A percentile compares a stretch with the other conserved stretches of the same genome.
phyloP scores from a whole-genome alignment of 495 filamentous ascomycete genomes.

The Evansstolkia leycettana region DNA sequence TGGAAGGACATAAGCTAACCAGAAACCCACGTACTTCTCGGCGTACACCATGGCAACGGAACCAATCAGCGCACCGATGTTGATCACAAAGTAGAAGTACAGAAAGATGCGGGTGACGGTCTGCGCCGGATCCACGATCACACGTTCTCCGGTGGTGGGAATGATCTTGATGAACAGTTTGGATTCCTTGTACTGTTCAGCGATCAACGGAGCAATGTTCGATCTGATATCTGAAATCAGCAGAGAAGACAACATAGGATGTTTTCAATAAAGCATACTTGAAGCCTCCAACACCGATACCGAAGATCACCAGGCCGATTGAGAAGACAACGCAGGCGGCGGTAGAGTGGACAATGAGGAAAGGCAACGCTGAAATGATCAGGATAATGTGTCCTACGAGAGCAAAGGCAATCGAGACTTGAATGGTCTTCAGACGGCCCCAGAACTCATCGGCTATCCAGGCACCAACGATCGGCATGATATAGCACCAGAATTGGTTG shows the following conservation, averaged over 20 bases:
- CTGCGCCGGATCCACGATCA: conserved; percentile 54
- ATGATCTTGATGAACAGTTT: conserved; percentile 28
- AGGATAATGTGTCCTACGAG: conserved; percentile 57
- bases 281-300: conserved; percentile 40
- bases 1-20: conserved; percentile 53
- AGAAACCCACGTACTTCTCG: conserved; percentile 68
- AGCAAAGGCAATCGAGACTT: conserved; percentile 40
- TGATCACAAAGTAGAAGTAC: conserved; percentile 40
- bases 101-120: conserved; percentile 34
- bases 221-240: conserved; percentile 21
- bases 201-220: conserved; percentile 50
- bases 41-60: conserved; percentile 48
- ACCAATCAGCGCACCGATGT: conserved; percentile 39
- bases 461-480: conserved; percentile 55
- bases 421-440: conserved; percentile 63
- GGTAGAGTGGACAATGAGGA: conserved; percentile 41
- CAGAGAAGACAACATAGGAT: conserved; percentile 2
- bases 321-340: conserved; percentile 42
- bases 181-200: conserved; percentile 33
- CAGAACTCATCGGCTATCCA: conserved; percentile 62
- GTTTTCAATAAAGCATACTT: conserved; percentile 30
- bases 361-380: conserved; percentile 48
- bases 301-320: conserved; percentile 45
- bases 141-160: conserved; percentile 41
- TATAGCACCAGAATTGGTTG: conserved; percentile 64